A percentile compares a stretch with the other conserved stretches of the same genome.
These are phyloP conservation scores for Camelina neglecta DNA, from an alignment of 345 rosid genomes.

Conservation along the genomic window DNA sequence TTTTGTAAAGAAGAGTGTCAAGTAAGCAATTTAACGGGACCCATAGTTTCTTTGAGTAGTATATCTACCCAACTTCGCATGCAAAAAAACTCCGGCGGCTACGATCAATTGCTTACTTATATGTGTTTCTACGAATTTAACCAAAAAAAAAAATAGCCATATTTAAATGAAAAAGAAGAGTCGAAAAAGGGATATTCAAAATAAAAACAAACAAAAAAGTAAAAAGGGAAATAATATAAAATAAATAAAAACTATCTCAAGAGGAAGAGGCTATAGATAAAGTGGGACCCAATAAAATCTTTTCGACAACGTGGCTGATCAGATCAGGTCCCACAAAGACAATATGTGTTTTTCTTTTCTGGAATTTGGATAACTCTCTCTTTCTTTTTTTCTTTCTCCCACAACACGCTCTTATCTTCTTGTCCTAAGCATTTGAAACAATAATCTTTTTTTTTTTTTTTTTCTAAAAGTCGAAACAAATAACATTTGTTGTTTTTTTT, in stretches of 20 bases:
- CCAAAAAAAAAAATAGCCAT: background rate
- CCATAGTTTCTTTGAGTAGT: too few species aligned
- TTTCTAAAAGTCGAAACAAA: too few species aligned
- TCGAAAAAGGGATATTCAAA: constrained; percentile 33
- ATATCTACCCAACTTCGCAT: constrained; percentile 26
- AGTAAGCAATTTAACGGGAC: too few species aligned
- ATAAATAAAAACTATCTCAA: constrained; percentile 10
- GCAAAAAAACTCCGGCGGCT: constrained; percentile 37
- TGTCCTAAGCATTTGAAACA: constrained; percentile 28
- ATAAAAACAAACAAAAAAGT: background rate
- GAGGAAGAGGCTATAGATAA: constrained; percentile 36
- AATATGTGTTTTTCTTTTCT: constrained; percentile 12
- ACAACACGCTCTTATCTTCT: constrained; percentile 38
- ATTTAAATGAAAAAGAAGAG: constrained; percentile 10
- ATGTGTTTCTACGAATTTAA: background rate
- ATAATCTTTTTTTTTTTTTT: too few species aligned
- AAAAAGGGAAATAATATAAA: background rate
- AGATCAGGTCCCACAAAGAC: constrained; percentile 39
- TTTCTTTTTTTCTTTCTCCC: background rate
- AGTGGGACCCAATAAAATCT: constrained; percentile 44
- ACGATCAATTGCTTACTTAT: constrained; percentile 14
- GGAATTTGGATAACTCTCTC: constrained; percentile 33
- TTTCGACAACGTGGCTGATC: constrained; percentile 46
- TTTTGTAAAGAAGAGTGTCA: too few species aligned
- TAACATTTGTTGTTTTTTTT: too few species aligned